Base-by-base conservation (phyloP, 1,139 yeast genomes). In the Yamadazyma buinensis region DNA sequence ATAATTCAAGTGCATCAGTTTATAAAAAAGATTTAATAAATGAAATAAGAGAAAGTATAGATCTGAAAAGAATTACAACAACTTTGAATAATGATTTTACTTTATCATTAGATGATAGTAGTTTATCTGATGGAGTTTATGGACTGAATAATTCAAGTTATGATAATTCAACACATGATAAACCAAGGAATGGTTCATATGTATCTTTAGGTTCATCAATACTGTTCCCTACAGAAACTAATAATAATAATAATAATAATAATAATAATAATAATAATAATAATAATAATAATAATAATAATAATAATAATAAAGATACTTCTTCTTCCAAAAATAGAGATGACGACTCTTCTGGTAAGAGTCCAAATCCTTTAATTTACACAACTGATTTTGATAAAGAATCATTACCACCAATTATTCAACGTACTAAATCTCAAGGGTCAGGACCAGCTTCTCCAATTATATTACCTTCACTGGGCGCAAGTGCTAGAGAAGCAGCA, bases 11-110 rank as follows among this genome's bases (percentile, higher is more conserved):
- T 5, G 10, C 10, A 4, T 8, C 25, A 7, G 3, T n/a, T 13
- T 4, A 3, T 13, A 47, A 41, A 20, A 15, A 38, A 7, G 22
- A 44, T 4, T 35, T 44, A 18, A 41, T 60, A 14, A 46, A 44
- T 29, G 60, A 50, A 26, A 51, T 60, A 25, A 43, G 64, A 36
- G 59, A 55, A 21, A 50, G 62, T 26, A 54, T 60, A 14, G 61
- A 59, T 30, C 49, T 45, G 54, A 54, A 55, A 35, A 36, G 55
- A 21, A 40, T 52, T 5, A 39, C 38, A 0, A 49, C 56, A 1
- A 29, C 41, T 5, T 27, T 37, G 7, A 24, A 24, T 23, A 28
- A 26, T 29, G 29, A 30, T 30, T 28, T 34, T 15, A 33, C 11
- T 3, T 24, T 29, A 11, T 28, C 31, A 9, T 21, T 37, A 15